A percentile compares a stretch with the other conserved stretches of the same genome.
Evolutionary conservation across 805 yeast genomes (phyloP).

Genomic region (Brettanomyces naardenensis): DNA sequence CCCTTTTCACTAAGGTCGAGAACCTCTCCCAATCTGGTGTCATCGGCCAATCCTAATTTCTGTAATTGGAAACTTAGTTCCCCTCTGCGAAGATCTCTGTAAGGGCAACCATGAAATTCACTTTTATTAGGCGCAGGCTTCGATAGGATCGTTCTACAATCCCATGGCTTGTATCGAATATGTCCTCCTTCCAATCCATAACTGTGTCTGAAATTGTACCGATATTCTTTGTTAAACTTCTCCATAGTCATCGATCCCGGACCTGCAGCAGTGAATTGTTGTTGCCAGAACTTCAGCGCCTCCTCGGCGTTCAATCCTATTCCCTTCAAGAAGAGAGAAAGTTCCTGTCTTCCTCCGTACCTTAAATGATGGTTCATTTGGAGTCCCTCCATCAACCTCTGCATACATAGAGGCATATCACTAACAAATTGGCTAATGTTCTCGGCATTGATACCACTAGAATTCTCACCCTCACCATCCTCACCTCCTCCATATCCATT

Average conservation of each 20-base stretch:
- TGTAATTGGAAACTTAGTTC: slow-evolving; percentile 47
- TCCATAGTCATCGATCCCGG: slow-evolving; percentile 51
- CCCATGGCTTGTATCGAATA: slow-evolving; percentile 78
- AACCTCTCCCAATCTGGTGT: slow-evolving; percentile 42
- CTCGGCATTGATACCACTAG: slow-evolving; percentile 46
- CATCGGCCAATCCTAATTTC: slow-evolving; percentile 59
- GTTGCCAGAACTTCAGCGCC: slow-evolving; percentile 78
- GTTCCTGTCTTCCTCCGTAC: slow-evolving; percentile 79
- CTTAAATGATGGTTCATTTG: slow-evolving; percentile 61
- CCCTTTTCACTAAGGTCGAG: slow-evolving; percentile 59
- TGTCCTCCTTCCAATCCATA: slow-evolving; percentile 92
- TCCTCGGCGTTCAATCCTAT: slow-evolving; percentile 85
- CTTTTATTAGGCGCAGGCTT: slow-evolving; percentile 59
- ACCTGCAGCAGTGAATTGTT: slow-evolving; percentile 50
- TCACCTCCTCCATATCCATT: slow-evolving; percentile 7
- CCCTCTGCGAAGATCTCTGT: slow-evolving; percentile 66
- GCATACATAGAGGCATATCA: slow-evolving; percentile 73
- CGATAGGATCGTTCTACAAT: slow-evolving; percentile 68
- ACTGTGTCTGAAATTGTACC: slow-evolving; percentile 78
- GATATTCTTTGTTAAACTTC: slow-evolving; percentile 79
- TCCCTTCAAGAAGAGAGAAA: slow-evolving; percentile 79
- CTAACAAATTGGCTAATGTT: slow-evolving; percentile 48
- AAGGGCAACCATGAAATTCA: slow-evolving; percentile 92
- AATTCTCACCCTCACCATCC: slow-evolving; percentile 12
- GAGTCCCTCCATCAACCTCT: slow-evolving; percentile 54